Evolutionary conservation across 768 basidiomycete genomes (phyloP).

Genomic region (Ramaria sp.): DNA sequence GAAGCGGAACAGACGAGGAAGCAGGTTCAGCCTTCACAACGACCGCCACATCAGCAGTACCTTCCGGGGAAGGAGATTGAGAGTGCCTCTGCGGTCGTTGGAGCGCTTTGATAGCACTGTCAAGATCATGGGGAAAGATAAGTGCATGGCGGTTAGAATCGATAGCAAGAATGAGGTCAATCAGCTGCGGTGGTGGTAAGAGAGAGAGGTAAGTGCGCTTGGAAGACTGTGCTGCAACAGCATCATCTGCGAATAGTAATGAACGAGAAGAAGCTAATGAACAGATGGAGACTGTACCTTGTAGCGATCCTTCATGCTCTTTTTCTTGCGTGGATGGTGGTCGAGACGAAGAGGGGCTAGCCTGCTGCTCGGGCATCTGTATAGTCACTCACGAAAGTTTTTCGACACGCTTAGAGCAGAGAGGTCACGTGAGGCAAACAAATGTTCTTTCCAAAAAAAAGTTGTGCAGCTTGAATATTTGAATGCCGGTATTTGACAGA

Average conservation of each 20-base stretch:
- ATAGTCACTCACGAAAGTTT: slow-evolving; percentile 5
- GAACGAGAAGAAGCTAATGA: too few species aligned
- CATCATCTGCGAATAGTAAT: not conserved
- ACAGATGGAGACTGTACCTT: not conserved
- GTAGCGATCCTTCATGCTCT: not conserved
- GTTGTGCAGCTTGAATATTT: too few species aligned
- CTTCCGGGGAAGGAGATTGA: slow-evolving; percentile 8
- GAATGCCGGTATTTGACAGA: too few species aligned
- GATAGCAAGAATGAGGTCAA: slow-evolving; percentile 41
- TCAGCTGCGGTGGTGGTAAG: slow-evolving; percentile 58
- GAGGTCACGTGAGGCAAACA: not conserved
- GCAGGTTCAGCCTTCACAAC: slow-evolving; percentile 14
- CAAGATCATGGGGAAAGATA: slow-evolving; percentile 61
- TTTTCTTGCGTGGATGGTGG: not conserved
- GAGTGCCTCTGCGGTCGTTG: slow-evolving; percentile 21
- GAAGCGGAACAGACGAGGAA: slow-evolving; percentile 10
- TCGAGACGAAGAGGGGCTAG: slow-evolving; percentile 7
- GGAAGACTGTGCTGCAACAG: slow-evolving; percentile 8
- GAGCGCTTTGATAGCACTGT: slow-evolving; percentile 49
- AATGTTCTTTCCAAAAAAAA: too few species aligned
- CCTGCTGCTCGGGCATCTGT: slow-evolving; percentile 11
- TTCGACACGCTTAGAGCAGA: not conserved
- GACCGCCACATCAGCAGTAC: slow-evolving; percentile 19
- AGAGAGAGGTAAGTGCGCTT: slow-evolving; percentile 64
- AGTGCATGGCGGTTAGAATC: slow-evolving; percentile 57